Evolutionary conservation across 139 green algal genomes (phyloP), one percentile per base, ranked within the genome.

Genomic region (Gonium pectorale): DNA sequence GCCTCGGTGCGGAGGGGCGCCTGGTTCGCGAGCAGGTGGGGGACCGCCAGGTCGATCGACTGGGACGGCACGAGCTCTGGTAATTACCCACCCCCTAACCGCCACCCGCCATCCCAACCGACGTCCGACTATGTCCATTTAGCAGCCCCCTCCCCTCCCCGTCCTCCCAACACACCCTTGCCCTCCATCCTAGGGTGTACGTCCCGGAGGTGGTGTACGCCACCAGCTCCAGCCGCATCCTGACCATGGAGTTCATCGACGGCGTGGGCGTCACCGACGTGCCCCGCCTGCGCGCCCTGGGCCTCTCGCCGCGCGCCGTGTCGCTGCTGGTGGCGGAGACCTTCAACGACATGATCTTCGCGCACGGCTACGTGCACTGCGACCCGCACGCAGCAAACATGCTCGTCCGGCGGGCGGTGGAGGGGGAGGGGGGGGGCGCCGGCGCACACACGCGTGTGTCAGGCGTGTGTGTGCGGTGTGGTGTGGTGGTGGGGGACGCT

Each of bases 221-320:
- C 15, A 78, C 92, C 52, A 89, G 67, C n/a, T 89, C 82, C 66
- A 44, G 70, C 4, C 86, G 94, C 1, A 94, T 98, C 59, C 88
- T 98, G 38, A 97, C 94, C 6, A 98, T 98, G 96, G 95, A 98
- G 89, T 98, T 95, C 79, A 92, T 97, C 8, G 90, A 96, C 1
- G 95, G 95, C 21, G 78, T 71, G 71, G 54, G 83, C 49, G 87
- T 91, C n/a, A 83, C 74, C 0, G 86, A 94, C 83, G 49, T 59
- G 43, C 41, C 40, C 0, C 85, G 41, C 5, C 80, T 95, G 67
- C 5, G 81, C 41, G n/a, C 33, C 27, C 71, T 86, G 73, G 80
- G 84, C 17, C 59, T 88, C 1, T 67, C 80, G 21, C 82, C 88
- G 4, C 40, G 56, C n/a, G 81, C 90, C 40, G 87, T 98, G 41